These are phyloP conservation scores for Nannochloris sp. DNA, from an alignment of 139 green algal species.

Conservation along the genomic window DNA sequence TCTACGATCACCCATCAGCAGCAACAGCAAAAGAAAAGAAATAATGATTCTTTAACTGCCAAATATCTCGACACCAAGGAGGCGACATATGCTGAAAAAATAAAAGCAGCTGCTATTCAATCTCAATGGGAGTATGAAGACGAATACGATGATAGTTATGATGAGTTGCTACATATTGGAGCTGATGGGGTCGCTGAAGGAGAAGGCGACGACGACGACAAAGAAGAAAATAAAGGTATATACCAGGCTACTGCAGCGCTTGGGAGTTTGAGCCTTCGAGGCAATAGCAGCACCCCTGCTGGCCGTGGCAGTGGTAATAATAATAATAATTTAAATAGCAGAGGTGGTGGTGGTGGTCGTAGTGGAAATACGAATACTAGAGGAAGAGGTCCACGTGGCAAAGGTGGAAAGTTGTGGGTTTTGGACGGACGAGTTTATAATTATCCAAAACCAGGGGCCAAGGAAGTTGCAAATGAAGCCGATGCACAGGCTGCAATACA, in stretches of 20 bases:
- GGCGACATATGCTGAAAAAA: constrained; percentile 12
- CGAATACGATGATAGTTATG: constrained; percentile 80
- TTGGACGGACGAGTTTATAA: constrained; percentile 76
- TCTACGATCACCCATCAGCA: neutral
- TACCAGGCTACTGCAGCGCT: too few species aligned
- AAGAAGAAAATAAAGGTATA: too few species aligned
- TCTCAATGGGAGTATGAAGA: constrained; percentile 72
- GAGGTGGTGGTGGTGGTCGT: neutral
- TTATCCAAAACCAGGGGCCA: constrained; percentile 64
- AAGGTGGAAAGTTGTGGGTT: constrained; percentile 43
- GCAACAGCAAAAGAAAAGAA: neutral
- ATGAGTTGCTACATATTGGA: constrained; percentile 47
- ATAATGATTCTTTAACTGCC: neutral
- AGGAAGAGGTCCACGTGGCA: constrained; percentile 3
- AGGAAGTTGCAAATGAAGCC: constrained; percentile 33
- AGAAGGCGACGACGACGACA: constrained; percentile 46
- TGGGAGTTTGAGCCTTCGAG: constrained; percentile 12
- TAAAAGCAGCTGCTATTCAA: constrained; percentile 5
- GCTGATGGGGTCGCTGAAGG: constrained; percentile 53
- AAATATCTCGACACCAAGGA: constrained; percentile 23
- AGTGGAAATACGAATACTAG: neutral
- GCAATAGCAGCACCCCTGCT: neutral
- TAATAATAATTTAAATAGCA: too few species aligned
- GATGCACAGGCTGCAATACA: constrained; percentile 38
- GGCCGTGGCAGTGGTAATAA: neutral